Evolutionary conservation across 129 eudicot species (phyloP).

Genomic region (Ambrosia trifida): DNA sequence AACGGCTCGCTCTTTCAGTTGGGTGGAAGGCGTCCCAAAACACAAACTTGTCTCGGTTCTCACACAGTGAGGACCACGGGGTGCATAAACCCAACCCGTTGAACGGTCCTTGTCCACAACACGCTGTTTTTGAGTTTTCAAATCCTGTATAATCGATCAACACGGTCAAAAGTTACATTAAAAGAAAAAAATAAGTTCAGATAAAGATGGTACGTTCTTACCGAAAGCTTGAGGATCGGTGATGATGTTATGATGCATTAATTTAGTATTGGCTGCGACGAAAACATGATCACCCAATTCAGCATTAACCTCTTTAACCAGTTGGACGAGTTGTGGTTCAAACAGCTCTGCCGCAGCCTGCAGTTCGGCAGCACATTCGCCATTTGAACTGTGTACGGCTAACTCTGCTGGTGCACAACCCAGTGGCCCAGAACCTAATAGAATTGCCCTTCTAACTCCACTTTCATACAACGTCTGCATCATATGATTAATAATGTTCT

Average conservation of each 20-base stretch:
- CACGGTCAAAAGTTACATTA: slow-evolving; percentile 17
- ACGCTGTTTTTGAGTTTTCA: slow-evolving; percentile 52
- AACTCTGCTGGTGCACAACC: slow-evolving; percentile 69
- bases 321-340: slow-evolving; percentile 43
- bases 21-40: slow-evolving; percentile 76
- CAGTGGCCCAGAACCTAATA: slow-evolving; percentile 62
- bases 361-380: slow-evolving; percentile 47
- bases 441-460: slow-evolving; percentile 59
- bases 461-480: slow-evolving; percentile 45
- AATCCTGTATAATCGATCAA: slow-evolving; percentile 41
- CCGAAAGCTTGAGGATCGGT: slow-evolving; percentile 50
- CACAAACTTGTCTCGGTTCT: slow-evolving; percentile 45
- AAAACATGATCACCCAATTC: slow-evolving; percentile 40
- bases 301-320: slow-evolving; percentile 38
- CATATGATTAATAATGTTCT: background rate
- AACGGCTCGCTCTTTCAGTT: slow-evolving; percentile 48
- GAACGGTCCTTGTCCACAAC: slow-evolving; percentile 70
- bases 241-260: slow-evolving; percentile 40
- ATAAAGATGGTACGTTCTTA: background rate
- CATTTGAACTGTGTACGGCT: slow-evolving; percentile 42
- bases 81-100: slow-evolving; percentile 63
- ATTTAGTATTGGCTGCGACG: slow-evolving; percentile 40
- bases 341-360: slow-evolving; percentile 49
- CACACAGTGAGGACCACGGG: slow-evolving; percentile 41
- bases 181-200: background rate